Conservation (phyloP, 1,284 basidiomycete genomes). For the Phlebopus sp. region DNA sequence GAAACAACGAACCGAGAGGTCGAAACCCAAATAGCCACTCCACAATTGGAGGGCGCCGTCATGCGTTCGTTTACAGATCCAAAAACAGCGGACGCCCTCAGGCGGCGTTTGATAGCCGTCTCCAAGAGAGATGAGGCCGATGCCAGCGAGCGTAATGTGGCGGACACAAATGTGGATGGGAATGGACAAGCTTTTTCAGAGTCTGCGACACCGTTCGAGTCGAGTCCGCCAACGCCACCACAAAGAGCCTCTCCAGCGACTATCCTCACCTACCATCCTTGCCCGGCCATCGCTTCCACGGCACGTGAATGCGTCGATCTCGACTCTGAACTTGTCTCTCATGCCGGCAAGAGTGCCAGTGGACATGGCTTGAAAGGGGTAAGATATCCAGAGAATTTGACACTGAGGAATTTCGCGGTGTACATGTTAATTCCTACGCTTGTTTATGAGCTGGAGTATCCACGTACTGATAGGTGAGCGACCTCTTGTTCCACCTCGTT, state of each 20-base stretch:
- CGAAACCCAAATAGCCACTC: constrained; percentile 19
- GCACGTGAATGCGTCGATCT: constrained; percentile 79
- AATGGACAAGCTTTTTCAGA: constrained; percentile 6
- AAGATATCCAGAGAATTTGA: constrained; percentile 86
- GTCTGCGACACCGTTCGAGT: not conserved
- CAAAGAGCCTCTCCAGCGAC: constrained; percentile 38
- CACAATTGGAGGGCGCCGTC: constrained; percentile 37
- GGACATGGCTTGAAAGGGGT: constrained; percentile 54
- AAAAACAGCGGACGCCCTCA: constrained; percentile 48
- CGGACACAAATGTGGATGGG: constrained; percentile 3
- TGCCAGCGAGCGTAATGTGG: constrained; percentile 4
- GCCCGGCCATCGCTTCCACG: constrained; percentile 62
- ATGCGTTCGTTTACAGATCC: constrained; percentile 53
- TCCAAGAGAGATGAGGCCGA: constrained; percentile 19
- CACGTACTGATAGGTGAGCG: constrained; percentile 77
- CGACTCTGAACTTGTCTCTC: constrained; percentile 71
- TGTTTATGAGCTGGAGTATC: constrained; percentile 96
- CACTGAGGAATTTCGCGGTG: constrained; percentile 79
- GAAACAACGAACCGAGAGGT: constrained; percentile 25
- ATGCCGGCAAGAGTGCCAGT: constrained; percentile 20
- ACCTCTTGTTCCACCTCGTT: not conserved
- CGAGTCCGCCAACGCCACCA: constrained; percentile 3
- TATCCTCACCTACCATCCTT: constrained; percentile 73
- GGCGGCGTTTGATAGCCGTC: constrained; percentile 49
- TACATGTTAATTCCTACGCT: constrained; percentile 92